Base-by-base conservation (phyloP, 192 early-diverging fungal species). In the Linnemannia zychae region DNA sequence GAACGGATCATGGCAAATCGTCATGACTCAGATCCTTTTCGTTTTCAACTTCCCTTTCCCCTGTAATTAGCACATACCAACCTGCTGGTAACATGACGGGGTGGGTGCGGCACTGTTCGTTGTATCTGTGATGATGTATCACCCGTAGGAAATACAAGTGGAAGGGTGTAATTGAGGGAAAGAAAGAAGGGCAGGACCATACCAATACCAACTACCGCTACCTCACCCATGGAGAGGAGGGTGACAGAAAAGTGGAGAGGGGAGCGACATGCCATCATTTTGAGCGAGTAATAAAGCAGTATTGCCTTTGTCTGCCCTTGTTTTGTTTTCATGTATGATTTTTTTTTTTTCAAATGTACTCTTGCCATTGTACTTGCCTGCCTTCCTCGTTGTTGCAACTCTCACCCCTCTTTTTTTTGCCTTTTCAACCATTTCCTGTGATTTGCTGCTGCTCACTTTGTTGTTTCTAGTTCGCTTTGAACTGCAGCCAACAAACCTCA, bases 1-100 rank as follows among this genome's bases (percentile, higher is more conserved):
- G 28, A 13, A 63, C 57, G 57, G 57, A 63, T 63, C 57, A 60
- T 60, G 57, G 57, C 57, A 60, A 60, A 60, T 60, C 57, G 57
- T 60, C 24, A n/a, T 63, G 57, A 63, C 57, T 63, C 57, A 63
- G 57, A 63, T 15, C 57, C 57, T 57, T 1, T 57, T 57, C 31
- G 4, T 63, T 63, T 63, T 63, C 57, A 28, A 31, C 31, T 28
- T 63, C 57, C 57, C 28, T 63, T 63, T 44, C 40, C 40, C 40
- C 9, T 9, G 9, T 44, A 31, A 31, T 33, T 63, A 15, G 57
- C 57, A 60, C 53, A 63, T 63, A 63, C 57, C 57, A 63, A 63
- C 24, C 31, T 63, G 28, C 11, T 63, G 57, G 57, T 63, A 63
- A 13, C 57, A 63, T 63, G 57, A 63, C 31, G 57, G 24, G 15